A percentile compares a stretch with the other conserved stretches of the same genome.
Evolutionary conservation across 441 rosid genomes (phyloP).

Genomic region (Theobroma grandiflorum): DNA sequence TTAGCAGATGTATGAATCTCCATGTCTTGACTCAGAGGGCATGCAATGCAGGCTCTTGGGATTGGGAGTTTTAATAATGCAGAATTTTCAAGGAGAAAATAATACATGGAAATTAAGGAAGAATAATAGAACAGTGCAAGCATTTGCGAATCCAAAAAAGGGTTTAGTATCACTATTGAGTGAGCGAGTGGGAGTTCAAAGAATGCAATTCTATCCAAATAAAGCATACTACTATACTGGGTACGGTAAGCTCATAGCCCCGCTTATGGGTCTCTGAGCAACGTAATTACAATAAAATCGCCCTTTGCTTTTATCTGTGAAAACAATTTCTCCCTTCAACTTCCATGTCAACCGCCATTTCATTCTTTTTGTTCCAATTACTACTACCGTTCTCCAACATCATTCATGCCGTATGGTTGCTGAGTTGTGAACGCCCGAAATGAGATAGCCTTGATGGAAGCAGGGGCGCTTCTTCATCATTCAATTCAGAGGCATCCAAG

Average conservation of each 20-base stretch:
- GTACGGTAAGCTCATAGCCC: conserved; percentile 26
- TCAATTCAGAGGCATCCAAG: conserved; percentile 47
- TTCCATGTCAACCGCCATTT: background rate
- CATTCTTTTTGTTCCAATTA: no score
- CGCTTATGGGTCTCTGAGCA: conserved; percentile 21
- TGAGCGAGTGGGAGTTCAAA: background rate
- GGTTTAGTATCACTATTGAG: background rate
- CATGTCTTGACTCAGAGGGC: background rate
- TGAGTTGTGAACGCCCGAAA: conserved; percentile 75
- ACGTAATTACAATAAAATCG: conserved; percentile 35
- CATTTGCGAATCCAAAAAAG: background rate
- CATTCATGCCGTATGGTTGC: conserved; percentile 50
- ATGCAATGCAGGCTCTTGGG: no score
- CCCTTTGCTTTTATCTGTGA: conserved; percentile 26
- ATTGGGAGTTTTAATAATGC: no score
- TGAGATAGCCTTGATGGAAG: conserved; percentile 73
- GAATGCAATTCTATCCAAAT: conserved; percentile 17
- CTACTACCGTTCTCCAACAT: background rate
- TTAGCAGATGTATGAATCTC: background rate
- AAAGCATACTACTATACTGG: background rate
- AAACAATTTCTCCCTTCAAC: conserved; percentile 22
- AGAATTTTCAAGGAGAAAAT: no score
- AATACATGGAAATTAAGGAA: background rate
- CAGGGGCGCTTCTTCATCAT: conserved; percentile 90
- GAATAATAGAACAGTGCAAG: background rate